A percentile compares a stretch with the other conserved stretches of the same genome.
Conservation (phyloP, 345 rosid species). For the Acer saccharum region DNA sequence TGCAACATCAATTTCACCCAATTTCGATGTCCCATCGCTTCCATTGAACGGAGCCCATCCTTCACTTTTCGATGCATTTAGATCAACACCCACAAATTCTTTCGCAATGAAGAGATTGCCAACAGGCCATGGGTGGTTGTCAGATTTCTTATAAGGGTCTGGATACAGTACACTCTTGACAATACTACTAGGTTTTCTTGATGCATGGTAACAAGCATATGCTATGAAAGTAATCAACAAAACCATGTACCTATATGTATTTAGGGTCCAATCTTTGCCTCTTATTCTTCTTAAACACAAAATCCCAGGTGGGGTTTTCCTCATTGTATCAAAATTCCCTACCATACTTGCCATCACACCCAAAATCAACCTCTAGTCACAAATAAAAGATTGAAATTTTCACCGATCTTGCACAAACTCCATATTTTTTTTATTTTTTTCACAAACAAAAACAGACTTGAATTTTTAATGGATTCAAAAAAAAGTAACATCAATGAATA, state of each 20-base stretch:
- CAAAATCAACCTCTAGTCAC: constrained; percentile 11
- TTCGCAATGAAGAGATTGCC: constrained; percentile 59
- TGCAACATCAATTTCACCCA: constrained; percentile 93
- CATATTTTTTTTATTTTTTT: not conserved
- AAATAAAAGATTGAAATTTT: not conserved
- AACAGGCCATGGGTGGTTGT: constrained; percentile 59
- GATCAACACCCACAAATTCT: constrained; percentile 8
- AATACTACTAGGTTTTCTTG: constrained; percentile 89
- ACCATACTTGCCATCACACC: constrained; percentile 35
- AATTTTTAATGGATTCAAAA: not conserved
- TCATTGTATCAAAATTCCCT: constrained; percentile 27
- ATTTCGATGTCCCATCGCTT: constrained; percentile 65
- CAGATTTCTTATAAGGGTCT: constrained; percentile 31
- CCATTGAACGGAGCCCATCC: constrained; percentile 92
- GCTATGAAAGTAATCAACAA: constrained; percentile 84
- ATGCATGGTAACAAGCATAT: constrained; percentile 89
- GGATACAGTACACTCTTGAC: constrained; percentile 89
- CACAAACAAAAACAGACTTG: not conserved
- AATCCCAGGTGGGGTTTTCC: constrained; percentile 78
- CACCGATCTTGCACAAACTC: constrained; percentile 12
- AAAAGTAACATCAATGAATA: not conserved
- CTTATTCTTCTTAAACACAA: constrained; percentile 44
- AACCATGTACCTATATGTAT: constrained; percentile 63
- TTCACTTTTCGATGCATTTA: constrained; percentile 5
- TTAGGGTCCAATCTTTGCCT: constrained; percentile 69